Conservation (phyloP, 2,329 filamentous ascomycete genomes). For the Trichocomaceae sp. region DNA sequence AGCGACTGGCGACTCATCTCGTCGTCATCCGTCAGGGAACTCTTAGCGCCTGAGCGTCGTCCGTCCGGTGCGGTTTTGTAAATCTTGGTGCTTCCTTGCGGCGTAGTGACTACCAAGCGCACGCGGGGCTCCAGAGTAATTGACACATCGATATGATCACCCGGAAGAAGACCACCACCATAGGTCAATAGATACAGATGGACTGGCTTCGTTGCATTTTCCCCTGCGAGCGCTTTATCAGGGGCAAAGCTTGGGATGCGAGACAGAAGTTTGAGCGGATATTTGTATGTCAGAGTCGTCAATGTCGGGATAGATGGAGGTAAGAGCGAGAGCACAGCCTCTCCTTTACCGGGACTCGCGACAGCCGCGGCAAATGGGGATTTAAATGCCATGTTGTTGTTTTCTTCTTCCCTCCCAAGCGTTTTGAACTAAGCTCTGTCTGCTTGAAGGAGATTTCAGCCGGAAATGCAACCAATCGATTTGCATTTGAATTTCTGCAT, state of each 20-base stretch:
- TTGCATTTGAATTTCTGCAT: slow-evolving; percentile 1
- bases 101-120: slow-evolving; percentile 56
- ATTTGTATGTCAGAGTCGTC: slow-evolving; percentile 75
- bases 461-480: neutral
- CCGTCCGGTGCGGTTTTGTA: slow-evolving; percentile 60
- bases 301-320: slow-evolving; percentile 67
- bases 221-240: slow-evolving; percentile 31
- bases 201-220: slow-evolving; percentile 49
- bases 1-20: slow-evolving; percentile 45
- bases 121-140: slow-evolving; percentile 60
- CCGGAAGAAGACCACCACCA: slow-evolving; percentile 84
- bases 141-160: slow-evolving; percentile 70
- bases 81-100: slow-evolving; percentile 84
- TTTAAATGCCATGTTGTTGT: slow-evolving; percentile 28
- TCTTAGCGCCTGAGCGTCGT: neutral
- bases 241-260: slow-evolving; percentile 61
- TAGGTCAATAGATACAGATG: slow-evolving; percentile 90
- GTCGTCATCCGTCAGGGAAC: slow-evolving; percentile 12
- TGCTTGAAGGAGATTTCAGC: slow-evolving; percentile 2
- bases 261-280: slow-evolving; percentile 88
- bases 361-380: slow-evolving; percentile 74
- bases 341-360: slow-evolving; percentile 69
- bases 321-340: slow-evolving; percentile 64
- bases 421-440: neutral
- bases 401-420: neutral